These are phyloP conservation scores for Galerina marginata DNA, from an alignment of 768 basidiomycete species.

Conservation along the genomic window DNA sequence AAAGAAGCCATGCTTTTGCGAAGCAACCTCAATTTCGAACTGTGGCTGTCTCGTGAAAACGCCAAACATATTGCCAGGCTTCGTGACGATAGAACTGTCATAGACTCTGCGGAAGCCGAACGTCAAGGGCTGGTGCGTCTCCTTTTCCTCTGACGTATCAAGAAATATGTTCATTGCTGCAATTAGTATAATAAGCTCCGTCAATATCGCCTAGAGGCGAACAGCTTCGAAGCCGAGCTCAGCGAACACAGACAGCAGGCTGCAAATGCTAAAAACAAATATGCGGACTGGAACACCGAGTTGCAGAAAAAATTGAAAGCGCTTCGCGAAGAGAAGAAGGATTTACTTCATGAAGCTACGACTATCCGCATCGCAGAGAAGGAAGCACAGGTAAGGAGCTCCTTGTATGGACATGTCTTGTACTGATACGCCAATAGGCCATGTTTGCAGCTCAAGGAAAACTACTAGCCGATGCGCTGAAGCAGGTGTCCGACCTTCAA, in stretches of 20 bases:
- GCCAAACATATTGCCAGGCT: constrained; percentile 82
- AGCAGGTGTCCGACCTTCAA: constrained; percentile 71
- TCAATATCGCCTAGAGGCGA: constrained; percentile 74
- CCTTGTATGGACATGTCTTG: background rate
- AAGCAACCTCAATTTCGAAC: constrained; percentile 85
- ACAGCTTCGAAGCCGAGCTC: constrained; percentile 69
- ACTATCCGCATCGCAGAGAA: constrained; percentile 71
- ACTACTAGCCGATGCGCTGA: constrained; percentile 71
- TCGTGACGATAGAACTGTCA: constrained; percentile 73
- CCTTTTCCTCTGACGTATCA: background rate
- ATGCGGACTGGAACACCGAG: constrained; percentile 83
- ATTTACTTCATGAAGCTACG: constrained; percentile 74
- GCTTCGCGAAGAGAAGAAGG: constrained; percentile 79
- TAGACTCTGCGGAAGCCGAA: constrained; percentile 79
- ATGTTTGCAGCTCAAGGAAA: constrained; percentile 72
- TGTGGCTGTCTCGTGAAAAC: constrained; percentile 83
- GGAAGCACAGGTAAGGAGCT: constrained; percentile 62
- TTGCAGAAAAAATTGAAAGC: constrained; percentile 76
- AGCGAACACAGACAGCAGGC: constrained; percentile 77
- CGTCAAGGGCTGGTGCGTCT: constrained; percentile 76
- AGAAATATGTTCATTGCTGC: constrained; percentile 1
- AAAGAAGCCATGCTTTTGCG: constrained; percentile 75
- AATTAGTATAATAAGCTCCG: constrained; percentile 80
- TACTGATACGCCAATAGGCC: constrained; percentile 45
- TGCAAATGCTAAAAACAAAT: constrained; percentile 74